A percentile compares a stretch with the other conserved stretches of the same genome.
Conservation (phyloP, 148 eudicot genomes). For the Nepenthes mirabilis region DNA sequence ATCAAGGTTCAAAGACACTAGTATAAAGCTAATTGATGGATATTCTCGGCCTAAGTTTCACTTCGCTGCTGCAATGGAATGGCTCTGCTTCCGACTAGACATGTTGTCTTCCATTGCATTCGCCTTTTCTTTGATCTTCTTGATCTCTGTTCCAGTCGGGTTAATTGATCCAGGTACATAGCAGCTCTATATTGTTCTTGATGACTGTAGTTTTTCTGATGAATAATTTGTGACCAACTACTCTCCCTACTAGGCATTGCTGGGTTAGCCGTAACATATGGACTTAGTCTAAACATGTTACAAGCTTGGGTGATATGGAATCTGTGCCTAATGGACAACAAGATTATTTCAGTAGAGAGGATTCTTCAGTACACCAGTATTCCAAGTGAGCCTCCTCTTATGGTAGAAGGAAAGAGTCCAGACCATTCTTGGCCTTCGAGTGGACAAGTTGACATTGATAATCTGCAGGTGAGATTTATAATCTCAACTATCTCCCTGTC, state of each 20-base stretch:
- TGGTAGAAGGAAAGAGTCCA: constrained; percentile 26
- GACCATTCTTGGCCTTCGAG: constrained; percentile 19
- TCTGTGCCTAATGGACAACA: constrained; percentile 26
- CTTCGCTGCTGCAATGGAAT: constrained; percentile 44
- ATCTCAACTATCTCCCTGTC: not conserved
- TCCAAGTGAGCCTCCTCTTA: constrained; percentile 34
- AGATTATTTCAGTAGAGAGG: constrained; percentile 35
- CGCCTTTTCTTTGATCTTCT: constrained; percentile 39
- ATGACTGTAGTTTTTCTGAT: too few species aligned
- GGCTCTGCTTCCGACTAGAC: constrained; percentile 57
- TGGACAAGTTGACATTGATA: constrained; percentile 30
- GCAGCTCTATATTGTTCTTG: too few species aligned
- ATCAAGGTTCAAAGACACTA: constrained; percentile 30
- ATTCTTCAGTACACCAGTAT: constrained; percentile 28
- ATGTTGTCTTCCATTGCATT: constrained; percentile 39
- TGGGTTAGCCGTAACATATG: constrained; percentile 37
- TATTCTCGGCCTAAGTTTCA: constrained; percentile 55
- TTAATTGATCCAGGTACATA: constrained; percentile 51
- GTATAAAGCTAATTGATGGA: constrained; percentile 29
- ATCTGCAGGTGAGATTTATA: constrained; percentile 33
- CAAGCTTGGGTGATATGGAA: constrained; percentile 31
- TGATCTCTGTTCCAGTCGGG: constrained; percentile 43
- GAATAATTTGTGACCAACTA: not conserved
- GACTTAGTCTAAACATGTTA: constrained; percentile 27
- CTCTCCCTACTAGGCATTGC: constrained; percentile 21